These are phyloP conservation scores for Globisporangium iwayamae DNA, from an alignment of 352 stramenopile genomes.

Conservation along the genomic window DNA sequence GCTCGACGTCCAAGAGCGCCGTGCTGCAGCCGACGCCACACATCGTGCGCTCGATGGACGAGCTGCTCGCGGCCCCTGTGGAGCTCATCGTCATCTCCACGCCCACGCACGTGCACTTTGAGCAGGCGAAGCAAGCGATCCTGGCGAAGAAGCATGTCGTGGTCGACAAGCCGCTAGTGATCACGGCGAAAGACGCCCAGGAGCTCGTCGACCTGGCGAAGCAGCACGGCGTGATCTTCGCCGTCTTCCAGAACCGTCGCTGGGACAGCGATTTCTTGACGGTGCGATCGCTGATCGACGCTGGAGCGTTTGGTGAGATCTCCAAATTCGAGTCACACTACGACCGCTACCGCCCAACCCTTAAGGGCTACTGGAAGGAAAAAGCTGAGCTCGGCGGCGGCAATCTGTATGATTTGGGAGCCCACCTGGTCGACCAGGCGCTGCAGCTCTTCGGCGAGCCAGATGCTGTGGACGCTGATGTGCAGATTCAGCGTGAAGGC, in stretches of 20 bases:
- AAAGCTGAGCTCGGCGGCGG: slow-evolving; percentile 48
- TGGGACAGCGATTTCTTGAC: slow-evolving; percentile 80
- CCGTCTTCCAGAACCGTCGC: slow-evolving; percentile 76
- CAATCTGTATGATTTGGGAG: slow-evolving; percentile 68
- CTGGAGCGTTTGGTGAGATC: slow-evolving; percentile 47
- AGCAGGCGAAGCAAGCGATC: slow-evolving; percentile 67
- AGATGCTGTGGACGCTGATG: slow-evolving; percentile 41
- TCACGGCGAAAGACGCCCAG: slow-evolving; percentile 46
- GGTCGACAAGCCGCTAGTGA: slow-evolving; percentile 71
- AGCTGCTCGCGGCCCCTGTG: slow-evolving; percentile 53
- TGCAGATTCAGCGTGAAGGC: slow-evolving; percentile 72
- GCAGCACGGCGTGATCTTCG: slow-evolving; percentile 54
- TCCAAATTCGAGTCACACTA: slow-evolving; percentile 59
- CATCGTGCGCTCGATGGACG: slow-evolving; percentile 72
- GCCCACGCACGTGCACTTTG: slow-evolving; percentile 69
- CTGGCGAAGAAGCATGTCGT: slow-evolving; percentile 72
- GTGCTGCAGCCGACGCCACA: slow-evolving; percentile 35
- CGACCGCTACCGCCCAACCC: slow-evolving; percentile 59
- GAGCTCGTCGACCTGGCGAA: slow-evolving; percentile 48
- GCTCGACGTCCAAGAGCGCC: slow-evolving; percentile 60
- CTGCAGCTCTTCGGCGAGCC: slow-evolving; percentile 62
- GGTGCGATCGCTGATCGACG: slow-evolving; percentile 40
- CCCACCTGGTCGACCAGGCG: slow-evolving; percentile 65
- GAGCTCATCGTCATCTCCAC: slow-evolving; percentile 74
- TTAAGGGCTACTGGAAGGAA: slow-evolving; percentile 84